A percentile compares a stretch with the other conserved stretches of the same genome.
phyloP scores from a whole-genome alignment of 2,329 filamentous ascomycete species.

The Gaeumannomyces tritici region DNA sequence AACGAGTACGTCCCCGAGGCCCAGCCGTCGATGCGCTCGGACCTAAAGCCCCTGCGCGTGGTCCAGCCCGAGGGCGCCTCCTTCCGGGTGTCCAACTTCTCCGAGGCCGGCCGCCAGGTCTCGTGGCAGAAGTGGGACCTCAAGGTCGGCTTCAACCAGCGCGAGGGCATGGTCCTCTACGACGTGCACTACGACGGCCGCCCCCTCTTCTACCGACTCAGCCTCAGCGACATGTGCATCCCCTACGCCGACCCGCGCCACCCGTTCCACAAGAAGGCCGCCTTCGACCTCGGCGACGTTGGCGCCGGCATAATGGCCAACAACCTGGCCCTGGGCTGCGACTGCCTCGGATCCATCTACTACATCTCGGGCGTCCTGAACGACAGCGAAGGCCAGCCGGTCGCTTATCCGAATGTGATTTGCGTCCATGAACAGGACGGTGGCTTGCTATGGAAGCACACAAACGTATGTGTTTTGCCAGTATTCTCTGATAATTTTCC shows the following conservation, averaged over 20 bases:
- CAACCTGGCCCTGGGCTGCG: slow-evolving; percentile 62
- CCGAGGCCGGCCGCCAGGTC: slow-evolving; percentile 32
- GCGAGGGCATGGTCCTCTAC: slow-evolving; percentile 63
- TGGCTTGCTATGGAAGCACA: slow-evolving; percentile 63
- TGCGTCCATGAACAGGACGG: slow-evolving; percentile 65
- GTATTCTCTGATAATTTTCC: too few species aligned
- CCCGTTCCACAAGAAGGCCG: slow-evolving; percentile 60
- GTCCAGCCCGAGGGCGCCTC: slow-evolving; percentile 10
- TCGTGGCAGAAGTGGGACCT: slow-evolving; percentile 63
- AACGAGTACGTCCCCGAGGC: slow-evolving; percentile 25
- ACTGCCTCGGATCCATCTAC: slow-evolving; percentile 60
- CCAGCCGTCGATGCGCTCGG: slow-evolving; percentile 25
- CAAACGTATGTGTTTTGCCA: slow-evolving; percentile 29
- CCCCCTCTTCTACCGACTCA: slow-evolving; percentile 56
- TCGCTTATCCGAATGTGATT: slow-evolving; percentile 42
- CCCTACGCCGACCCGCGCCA: slow-evolving; percentile 58
- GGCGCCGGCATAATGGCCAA: slow-evolving; percentile 59
- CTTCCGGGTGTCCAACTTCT: slow-evolving; percentile 45
- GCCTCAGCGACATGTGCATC: slow-evolving; percentile 60
- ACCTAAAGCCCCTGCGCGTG: slow-evolving; percentile 43
- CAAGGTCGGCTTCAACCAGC: slow-evolving; percentile 57
- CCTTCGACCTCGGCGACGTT: slow-evolving; percentile 63
- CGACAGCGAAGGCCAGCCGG: slow-evolving; percentile 37
- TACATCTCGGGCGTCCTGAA: slow-evolving; percentile 49
- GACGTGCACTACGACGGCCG: slow-evolving; percentile 59